phyloP scores from a whole-genome alignment of 208 protist species.

The Porcisia deanei region DNA sequence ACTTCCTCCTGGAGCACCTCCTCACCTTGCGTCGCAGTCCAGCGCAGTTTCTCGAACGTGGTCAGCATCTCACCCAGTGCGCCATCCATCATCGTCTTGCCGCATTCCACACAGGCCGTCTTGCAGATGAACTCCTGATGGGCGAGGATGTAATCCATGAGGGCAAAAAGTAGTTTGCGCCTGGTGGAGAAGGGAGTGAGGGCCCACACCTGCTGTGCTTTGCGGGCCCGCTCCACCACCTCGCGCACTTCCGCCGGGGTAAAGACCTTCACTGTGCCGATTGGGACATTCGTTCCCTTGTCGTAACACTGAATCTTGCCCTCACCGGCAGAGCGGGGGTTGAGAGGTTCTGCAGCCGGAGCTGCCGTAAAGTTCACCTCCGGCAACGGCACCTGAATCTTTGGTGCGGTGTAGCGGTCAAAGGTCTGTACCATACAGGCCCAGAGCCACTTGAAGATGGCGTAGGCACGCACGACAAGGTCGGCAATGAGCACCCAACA shows the following conservation, averaged over 20 bases:
- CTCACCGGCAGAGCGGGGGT: constrained; percentile 64
- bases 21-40: constrained; percentile 82
- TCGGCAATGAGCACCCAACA: constrained; percentile 44
- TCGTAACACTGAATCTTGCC: constrained; percentile 90
- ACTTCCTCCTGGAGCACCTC: constrained; percentile 82
- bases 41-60: constrained; percentile 93
- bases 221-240: constrained; percentile 63
- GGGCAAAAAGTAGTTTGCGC: constrained; percentile 77
- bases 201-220: constrained; percentile 80
- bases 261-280: constrained; percentile 75
- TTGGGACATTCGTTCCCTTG: constrained; percentile 84
- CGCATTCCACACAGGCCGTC: constrained; percentile 87
- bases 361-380: constrained; percentile 47
- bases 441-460: constrained; percentile 52
- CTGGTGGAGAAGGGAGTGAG: constrained; percentile 87
- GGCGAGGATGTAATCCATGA: constrained; percentile 88
- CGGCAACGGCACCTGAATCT: constrained; percentile 71
- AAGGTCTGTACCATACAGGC: constrained; percentile 44
- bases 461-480: constrained; percentile 64
- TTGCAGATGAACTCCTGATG: constrained; percentile 86
- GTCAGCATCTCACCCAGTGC: constrained; percentile 90
- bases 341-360: constrained; percentile 57
- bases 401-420: constrained; percentile 82
- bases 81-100: constrained; percentile 93
- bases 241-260: constrained; percentile 71